Conservation (phyloP, 2,329 filamentous ascomycete genomes). For the Fusarium pilosicola region DNA sequence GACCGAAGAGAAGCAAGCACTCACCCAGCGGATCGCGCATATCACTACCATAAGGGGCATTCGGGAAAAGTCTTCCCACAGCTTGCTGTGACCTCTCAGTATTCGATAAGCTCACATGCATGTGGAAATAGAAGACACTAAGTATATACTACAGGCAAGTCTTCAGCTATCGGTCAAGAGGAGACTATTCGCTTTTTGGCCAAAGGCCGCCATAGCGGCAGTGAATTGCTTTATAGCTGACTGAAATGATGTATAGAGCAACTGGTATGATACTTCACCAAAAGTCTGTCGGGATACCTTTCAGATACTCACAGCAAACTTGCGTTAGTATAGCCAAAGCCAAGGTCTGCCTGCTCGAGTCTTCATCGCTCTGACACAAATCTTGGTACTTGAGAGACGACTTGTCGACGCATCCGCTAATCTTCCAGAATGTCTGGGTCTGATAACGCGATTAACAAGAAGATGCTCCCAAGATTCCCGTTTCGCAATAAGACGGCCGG, state of each 20-base stretch:
- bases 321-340: not conserved
- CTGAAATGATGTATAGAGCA: not conserved
- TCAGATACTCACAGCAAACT: not conserved
- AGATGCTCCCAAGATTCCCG: too few relatives aligned
- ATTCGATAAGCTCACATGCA: too few relatives aligned
- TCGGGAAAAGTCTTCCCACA: not conserved
- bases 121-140: not conserved
- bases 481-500: not conserved
- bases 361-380: not conserved
- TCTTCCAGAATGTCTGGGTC: not conserved
- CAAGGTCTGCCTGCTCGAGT: not conserved
- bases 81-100: too few relatives aligned
- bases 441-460: too few relatives aligned
- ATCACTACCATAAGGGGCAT: not conserved
- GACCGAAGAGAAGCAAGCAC: not conserved
- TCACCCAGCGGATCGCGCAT: too few relatives aligned
- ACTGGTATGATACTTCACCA: not conserved
- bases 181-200: too few relatives aligned
- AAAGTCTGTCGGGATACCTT: too few relatives aligned
- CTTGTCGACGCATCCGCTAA: not conserved
- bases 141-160: not conserved
- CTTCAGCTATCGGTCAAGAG: too few relatives aligned
- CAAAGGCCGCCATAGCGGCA: not conserved
- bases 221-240: not conserved
- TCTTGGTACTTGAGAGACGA: too few relatives aligned